phyloP scores from a whole-genome alignment of 352 stramenopile species.

The Globisporangium solare region DNA sequence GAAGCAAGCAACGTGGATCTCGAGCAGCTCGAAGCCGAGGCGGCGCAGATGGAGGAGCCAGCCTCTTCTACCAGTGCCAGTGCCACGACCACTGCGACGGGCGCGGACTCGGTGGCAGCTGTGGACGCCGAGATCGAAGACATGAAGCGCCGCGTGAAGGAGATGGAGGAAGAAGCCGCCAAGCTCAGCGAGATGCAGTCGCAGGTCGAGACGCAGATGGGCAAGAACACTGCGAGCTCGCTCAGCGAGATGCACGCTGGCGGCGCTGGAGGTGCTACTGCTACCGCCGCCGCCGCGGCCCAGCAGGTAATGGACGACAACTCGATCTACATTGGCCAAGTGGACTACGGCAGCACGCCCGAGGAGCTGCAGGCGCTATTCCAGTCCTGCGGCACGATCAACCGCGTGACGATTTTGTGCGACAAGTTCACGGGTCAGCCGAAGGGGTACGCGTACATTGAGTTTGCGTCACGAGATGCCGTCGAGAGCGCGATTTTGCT shows the following conservation, averaged over 20 bases:
- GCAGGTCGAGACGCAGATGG: conserved; percentile 77
- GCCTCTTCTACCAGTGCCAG: too few relatives aligned
- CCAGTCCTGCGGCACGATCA: conserved; percentile 95
- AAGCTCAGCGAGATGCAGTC: conserved; percentile 84
- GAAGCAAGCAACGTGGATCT: conserved; percentile 16
- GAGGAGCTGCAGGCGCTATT: conserved; percentile 97
- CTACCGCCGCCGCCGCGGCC: conserved; percentile 21
- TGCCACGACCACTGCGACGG: conserved; percentile 13
- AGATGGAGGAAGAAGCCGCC: conserved; percentile 82
- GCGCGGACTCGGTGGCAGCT: conserved; percentile 30
- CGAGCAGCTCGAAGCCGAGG: conserved; percentile 20
- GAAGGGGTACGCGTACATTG: conserved; percentile 95
- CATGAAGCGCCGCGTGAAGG: conserved; percentile 77
- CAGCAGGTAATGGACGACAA: conserved; percentile 54
- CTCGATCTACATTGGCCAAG: conserved; percentile 95
- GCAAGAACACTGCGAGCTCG: conserved; percentile 44
- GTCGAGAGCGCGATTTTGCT: conserved; percentile 88
- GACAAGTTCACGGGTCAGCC: conserved; percentile 96
- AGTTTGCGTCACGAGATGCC: conserved; percentile 86
- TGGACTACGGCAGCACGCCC: conserved; percentile 95
- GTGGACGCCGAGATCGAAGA: conserved; percentile 77
- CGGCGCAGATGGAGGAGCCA: conserved; percentile 9
- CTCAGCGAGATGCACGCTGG: conserved; percentile 36
- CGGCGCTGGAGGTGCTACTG: conserved; percentile 1
- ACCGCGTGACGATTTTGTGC: conserved; percentile 97